Percentiles rank a stretch among this genome's conserved stretches.
Evolutionary conservation across 768 basidiomycete species (phyloP).

Genomic region (Ramaria rubella): DNA sequence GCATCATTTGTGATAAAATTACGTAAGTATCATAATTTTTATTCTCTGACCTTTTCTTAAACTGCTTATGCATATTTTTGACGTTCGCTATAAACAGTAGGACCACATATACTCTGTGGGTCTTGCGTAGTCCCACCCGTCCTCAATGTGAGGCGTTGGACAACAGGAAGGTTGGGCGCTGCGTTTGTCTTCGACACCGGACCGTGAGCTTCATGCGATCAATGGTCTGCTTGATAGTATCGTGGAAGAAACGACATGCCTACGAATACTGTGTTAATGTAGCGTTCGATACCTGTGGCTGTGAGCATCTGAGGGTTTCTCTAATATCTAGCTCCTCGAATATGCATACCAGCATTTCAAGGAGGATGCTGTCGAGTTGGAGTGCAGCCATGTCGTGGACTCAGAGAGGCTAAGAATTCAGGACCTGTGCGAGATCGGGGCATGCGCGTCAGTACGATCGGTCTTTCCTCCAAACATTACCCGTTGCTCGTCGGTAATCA

Average conservation of each 20-base stretch:
- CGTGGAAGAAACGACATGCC: not conserved
- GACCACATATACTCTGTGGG: too few species aligned
- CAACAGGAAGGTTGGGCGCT: not conserved
- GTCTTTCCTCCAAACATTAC: too few species aligned
- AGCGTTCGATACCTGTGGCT: not conserved
- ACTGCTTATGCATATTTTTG: too few species aligned
- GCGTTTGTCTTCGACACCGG: not conserved
- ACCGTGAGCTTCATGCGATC: not conserved
- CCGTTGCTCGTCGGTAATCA: too few species aligned
- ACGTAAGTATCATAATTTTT: too few species aligned
- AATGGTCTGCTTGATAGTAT: not conserved
- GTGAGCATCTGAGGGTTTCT: not conserved
- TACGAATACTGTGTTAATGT: not conserved
- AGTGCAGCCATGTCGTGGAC: too few species aligned
- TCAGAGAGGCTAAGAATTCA: too few species aligned
- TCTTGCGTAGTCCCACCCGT: not conserved
- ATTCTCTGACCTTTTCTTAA: too few species aligned
- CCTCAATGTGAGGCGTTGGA: not conserved
- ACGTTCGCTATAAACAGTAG: too few species aligned
- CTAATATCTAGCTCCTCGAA: not conserved
- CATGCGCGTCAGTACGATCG: too few species aligned
- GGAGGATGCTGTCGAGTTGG: not conserved
- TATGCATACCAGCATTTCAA: not conserved
- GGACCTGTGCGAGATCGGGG: too few species aligned
- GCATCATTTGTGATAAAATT: too few species aligned